A percentile compares a stretch with the other conserved stretches of the same genome.
These are phyloP conservation scores for Boletellus sp. DNA, from an alignment of 768 basidiomycete genomes.

Conservation along the genomic window DNA sequence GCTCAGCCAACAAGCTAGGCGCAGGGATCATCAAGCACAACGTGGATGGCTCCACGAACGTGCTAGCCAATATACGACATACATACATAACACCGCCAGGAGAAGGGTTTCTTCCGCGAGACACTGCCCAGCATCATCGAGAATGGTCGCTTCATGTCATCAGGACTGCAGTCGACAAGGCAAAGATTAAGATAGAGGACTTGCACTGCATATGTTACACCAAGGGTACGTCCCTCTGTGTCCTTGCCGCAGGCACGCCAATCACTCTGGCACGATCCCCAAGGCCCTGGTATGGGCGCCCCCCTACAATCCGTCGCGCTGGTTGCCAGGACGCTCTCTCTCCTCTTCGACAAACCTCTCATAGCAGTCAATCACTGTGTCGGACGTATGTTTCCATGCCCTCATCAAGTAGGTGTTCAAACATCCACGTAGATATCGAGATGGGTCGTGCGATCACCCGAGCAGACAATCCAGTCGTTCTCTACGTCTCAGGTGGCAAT, in stretches of 20 bases:
- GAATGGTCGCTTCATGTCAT: constrained; percentile 88
- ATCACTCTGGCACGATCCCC: background rate
- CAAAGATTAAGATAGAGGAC: constrained; percentile 67
- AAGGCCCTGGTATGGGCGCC: constrained; percentile 99
- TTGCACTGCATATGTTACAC: constrained; percentile 96
- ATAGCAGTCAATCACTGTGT: constrained; percentile 99
- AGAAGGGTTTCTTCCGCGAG: constrained; percentile 93
- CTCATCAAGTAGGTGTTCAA: background rate
- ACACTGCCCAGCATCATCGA: constrained; percentile 94
- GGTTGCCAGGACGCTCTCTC: constrained; percentile 85
- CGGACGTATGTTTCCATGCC: constrained; percentile 63
- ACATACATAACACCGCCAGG: constrained; percentile 99
- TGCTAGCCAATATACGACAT: constrained; percentile 91
- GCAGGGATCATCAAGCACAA: constrained; percentile 87
- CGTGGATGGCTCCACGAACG: constrained; percentile 64
- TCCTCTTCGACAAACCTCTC: constrained; percentile 86
- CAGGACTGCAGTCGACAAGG: constrained; percentile 66
- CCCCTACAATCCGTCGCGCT: constrained; percentile 93
- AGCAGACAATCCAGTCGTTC: constrained; percentile 91
- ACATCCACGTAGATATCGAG: constrained; percentile 74
- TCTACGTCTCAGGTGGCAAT: constrained; percentile 98
- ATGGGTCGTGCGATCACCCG: constrained; percentile 96
- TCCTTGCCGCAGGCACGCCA: background rate
- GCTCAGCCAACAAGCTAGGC: constrained; percentile 97
- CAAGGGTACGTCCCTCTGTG: constrained; percentile 61